phyloP scores from a whole-genome alignment of 1,284 basidiomycete species.

The Sutorius eximius region DNA sequence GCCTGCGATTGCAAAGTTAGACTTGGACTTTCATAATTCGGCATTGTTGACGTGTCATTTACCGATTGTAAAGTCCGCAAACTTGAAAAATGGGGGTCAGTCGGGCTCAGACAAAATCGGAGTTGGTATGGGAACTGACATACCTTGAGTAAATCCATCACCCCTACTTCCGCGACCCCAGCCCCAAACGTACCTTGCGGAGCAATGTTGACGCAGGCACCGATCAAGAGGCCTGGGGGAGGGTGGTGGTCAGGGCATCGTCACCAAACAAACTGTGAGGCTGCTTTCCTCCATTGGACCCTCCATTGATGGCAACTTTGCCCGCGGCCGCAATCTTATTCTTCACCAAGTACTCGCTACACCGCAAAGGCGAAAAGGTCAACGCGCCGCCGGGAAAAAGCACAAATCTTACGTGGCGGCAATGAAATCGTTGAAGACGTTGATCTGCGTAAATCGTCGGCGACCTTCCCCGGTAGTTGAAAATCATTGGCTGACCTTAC shows the following conservation, averaged over 20 bases:
- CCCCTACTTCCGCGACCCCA: slow-evolving; percentile 79
- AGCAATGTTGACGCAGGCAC: slow-evolving; percentile 79
- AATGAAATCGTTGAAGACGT: slow-evolving; percentile 82
- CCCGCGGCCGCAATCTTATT: slow-evolving; percentile 70
- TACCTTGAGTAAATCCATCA: slow-evolving; percentile 80
- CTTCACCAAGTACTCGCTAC: slow-evolving; percentile 68
- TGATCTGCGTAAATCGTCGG: slow-evolving; percentile 45
- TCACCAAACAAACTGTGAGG: slow-evolving; percentile 1
- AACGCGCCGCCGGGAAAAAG: neutral
- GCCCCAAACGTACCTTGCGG: slow-evolving; percentile 78
- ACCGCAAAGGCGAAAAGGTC: neutral
- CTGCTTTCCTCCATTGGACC: slow-evolving; percentile 69
- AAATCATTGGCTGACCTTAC: slow-evolving; percentile 51
- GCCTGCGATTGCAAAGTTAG: slow-evolving; percentile 40
- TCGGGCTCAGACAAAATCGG: neutral
- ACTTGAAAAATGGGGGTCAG: slow-evolving; percentile 41
- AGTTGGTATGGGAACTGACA: slow-evolving; percentile 2
- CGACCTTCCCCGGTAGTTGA: neutral
- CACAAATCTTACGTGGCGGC: slow-evolving; percentile 62
- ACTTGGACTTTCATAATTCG: slow-evolving; percentile 5
- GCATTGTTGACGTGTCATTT: slow-evolving; percentile 10
- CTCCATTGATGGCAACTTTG: slow-evolving; percentile 78
- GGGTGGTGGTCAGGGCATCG: slow-evolving; percentile 7
- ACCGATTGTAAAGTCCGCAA: slow-evolving; percentile 78
- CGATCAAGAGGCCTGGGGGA: slow-evolving; percentile 65